These are phyloP conservation scores for Zoysia japonica DNA, from an alignment of 176 grass and related monocot species.

Conservation along the genomic window DNA sequence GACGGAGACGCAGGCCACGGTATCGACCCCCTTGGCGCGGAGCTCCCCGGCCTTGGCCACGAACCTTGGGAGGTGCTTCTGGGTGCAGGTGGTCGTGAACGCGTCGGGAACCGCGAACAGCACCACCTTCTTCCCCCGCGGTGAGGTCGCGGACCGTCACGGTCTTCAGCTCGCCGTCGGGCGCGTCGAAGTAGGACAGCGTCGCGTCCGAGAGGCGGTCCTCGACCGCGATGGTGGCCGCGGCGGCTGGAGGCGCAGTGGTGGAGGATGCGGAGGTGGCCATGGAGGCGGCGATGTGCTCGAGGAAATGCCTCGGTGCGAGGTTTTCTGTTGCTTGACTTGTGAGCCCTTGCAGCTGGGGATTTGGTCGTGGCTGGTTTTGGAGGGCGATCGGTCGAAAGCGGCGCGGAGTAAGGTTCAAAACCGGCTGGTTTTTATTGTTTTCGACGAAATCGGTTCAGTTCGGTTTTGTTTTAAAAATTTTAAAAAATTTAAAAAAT, in stretches of 20 bases:
- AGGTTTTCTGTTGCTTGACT: conserved; percentile 30
- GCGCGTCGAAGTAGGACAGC: conserved; percentile 73
- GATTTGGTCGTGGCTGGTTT: background rate
- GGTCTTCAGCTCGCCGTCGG: conserved; percentile 76
- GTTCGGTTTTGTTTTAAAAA: too few species aligned
- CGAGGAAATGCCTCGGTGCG: conserved; percentile 34
- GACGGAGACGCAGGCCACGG: conserved; percentile 80
- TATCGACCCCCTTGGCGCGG: conserved; percentile 71
- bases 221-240: conserved; percentile 64
- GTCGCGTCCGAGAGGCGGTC: conserved; percentile 76
- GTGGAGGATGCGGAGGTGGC: conserved; percentile 38
- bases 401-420: conserved; percentile 18
- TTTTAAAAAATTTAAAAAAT: too few species aligned
- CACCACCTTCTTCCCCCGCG: conserved; percentile 71
- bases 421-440: too few species aligned
- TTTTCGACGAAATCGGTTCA: too few species aligned
- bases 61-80: conserved; percentile 89
- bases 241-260: conserved; percentile 17
- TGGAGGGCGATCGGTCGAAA: background rate
- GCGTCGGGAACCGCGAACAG: conserved; percentile 82
- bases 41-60: conserved; percentile 77
- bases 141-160: conserved; percentile 78
- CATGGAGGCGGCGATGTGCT: conserved; percentile 39
- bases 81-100: conserved; percentile 83
- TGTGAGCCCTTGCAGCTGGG: conserved; percentile 39